These are phyloP conservation scores for Immersiporthe knoxdaviesiana DNA, from an alignment of 2,329 filamentous ascomycete genomes.

Conservation along the genomic window DNA sequence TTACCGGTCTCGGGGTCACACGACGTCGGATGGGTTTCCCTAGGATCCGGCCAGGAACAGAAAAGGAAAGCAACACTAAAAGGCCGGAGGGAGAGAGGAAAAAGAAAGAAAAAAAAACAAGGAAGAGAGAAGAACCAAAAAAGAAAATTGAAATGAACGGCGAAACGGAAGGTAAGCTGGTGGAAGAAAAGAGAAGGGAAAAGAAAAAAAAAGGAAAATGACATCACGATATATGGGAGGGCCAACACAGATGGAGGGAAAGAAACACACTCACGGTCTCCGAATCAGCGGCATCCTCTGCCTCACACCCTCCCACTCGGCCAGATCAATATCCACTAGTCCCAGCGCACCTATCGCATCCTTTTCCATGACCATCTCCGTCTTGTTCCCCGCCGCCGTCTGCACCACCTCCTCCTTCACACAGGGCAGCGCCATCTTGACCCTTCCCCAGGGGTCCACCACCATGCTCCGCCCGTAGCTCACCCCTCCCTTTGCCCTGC, in stretches of 20 bases:
- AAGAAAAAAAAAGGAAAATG: background rate
- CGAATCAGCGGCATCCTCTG: conserved; percentile 56
- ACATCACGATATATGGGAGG: background rate
- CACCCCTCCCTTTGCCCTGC: conserved; percentile 48
- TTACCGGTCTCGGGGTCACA: background rate
- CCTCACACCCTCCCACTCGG: conserved; percentile 51
- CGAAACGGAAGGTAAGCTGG: background rate
- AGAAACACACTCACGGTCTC: conserved; percentile 50
- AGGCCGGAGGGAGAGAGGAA: no score
- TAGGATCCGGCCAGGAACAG: background rate
- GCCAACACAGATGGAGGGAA: background rate
- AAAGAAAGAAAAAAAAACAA: background rate
- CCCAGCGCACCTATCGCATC: conserved; percentile 53
- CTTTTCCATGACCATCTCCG: conserved; percentile 43
- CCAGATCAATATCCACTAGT: conserved; percentile 58
- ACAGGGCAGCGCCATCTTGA: conserved; percentile 62
- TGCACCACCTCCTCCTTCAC: conserved; percentile 56
- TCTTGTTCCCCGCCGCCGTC: conserved; percentile 48
- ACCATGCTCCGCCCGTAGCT: conserved; percentile 89
- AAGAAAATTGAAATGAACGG: background rate
- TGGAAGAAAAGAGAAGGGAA: background rate
- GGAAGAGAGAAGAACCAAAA: background rate
- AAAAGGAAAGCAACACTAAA: background rate
- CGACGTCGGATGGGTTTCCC: background rate
- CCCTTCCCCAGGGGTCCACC: conserved; percentile 82